These are phyloP conservation scores for Agapanthus africanus DNA, from an alignment of 106 monocot species.

Conservation along the genomic window DNA sequence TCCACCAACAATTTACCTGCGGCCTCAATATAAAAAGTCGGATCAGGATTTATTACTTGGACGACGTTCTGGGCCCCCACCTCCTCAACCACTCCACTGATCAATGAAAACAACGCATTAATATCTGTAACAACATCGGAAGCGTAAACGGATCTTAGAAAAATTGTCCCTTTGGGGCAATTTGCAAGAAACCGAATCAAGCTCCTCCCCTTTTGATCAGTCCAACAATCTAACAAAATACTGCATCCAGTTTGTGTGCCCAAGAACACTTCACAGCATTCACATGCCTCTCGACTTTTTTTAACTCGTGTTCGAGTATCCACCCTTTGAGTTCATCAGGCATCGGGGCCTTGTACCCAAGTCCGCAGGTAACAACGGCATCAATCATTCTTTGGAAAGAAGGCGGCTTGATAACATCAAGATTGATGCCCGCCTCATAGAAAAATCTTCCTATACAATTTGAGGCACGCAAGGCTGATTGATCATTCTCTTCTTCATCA, in stretches of 20 bases:
- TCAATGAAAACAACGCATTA: conserved; percentile 37
- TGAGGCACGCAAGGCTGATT: too few species aligned
- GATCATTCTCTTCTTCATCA: too few species aligned
- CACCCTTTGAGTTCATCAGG: too few species aligned
- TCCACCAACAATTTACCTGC: conserved; percentile 49
- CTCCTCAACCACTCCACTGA: conserved; percentile 46
- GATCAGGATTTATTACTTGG: conserved; percentile 57
- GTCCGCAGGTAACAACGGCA: too few species aligned
- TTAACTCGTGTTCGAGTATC: conserved; percentile 50
- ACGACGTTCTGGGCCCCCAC: conserved; percentile 57
- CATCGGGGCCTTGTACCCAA: too few species aligned
- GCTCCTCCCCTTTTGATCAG: conserved; percentile 38
- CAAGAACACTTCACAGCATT: conserved; percentile 46
- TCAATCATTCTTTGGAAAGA: too few species aligned
- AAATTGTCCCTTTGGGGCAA: conserved; percentile 46
- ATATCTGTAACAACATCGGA: conserved; percentile 35
- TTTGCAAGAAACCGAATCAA: conserved; percentile 54
- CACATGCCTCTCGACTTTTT: conserved; percentile 29
- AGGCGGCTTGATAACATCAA: too few species aligned
- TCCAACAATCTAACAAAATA: conserved; percentile 68
- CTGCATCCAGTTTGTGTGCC: conserved; percentile 67
- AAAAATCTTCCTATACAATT: too few species aligned
- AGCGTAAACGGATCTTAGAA: conserved; percentile 66
- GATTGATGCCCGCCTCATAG: too few species aligned
- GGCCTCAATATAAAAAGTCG: conserved; percentile 47